Evolutionary conservation across 2,329 filamentous ascomycete species (phyloP), one percentile per base, ranked within the genome.

Genomic region (Phialophora verrucosa): DNA sequence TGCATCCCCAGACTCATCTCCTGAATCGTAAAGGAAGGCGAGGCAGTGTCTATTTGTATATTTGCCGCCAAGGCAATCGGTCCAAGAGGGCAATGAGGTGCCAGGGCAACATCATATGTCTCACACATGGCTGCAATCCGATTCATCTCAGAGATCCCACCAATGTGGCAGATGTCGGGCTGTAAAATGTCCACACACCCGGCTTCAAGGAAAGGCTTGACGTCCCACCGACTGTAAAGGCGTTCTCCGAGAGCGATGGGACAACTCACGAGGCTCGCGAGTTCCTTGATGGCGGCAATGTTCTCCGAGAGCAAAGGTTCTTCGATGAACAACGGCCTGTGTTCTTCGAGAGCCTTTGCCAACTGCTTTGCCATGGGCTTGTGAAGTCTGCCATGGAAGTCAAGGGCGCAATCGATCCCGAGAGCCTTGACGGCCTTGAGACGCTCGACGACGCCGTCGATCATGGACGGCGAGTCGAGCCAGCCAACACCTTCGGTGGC

Each of bases 351-450:
- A 0, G 83, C 81, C 65, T 83, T 83, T 0, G 87, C 88, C 1
- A 92, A 82, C 70, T 91, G 90, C 71, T 90, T 91, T 0, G 89
- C 89, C 90, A 91, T 91, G 12, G 89, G 87, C 68, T 88, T 88
- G 76, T 91, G 90, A 0, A 91, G 79, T 2, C 90, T 85, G 2
- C 91, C 91, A 74, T 93, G 91, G 76, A 93, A 93, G 72, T 93
- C 91, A 29, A 93, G 82, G 1, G 87, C 91, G 0, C 85, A 90
- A 63, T 93, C 90, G 71, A 93, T 84, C 1, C 90, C 90, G 0
- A 91, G 77, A 0, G 83, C 82, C 74, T 90, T 91, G 10, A 93
- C 90, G 0, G 84, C 81, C 70, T 88, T 87, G 12, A 93, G 80
- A 1, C 91, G 83, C 65, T 90, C 85, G 1, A 92, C 86, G 53